A percentile compares a stretch with the other conserved stretches of the same genome.
These are phyloP conservation scores for Saccharomyces hybrid DNA, from an alignment of 1,139 yeast species.

Conservation along the genomic window DNA sequence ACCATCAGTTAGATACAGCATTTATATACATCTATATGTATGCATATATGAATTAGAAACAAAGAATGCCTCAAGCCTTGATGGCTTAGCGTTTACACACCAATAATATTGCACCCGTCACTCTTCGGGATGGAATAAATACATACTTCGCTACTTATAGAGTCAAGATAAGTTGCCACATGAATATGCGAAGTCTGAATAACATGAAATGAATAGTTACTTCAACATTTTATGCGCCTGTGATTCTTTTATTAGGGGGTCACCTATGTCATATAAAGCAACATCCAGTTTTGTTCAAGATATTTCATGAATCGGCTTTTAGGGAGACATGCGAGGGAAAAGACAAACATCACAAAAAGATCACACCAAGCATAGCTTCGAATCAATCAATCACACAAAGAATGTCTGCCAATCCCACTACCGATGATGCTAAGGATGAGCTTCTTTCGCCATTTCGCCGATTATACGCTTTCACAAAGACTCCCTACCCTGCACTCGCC, in stretches of 20 bases:
- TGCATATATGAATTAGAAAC: neutral
- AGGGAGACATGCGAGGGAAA: neutral
- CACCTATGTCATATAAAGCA: neutral
- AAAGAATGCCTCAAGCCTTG: no score
- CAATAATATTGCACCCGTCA: no score
- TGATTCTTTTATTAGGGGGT: neutral
- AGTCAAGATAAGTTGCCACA: no score
- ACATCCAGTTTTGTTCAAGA: neutral
- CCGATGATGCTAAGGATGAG: neutral
- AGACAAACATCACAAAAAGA: neutral
- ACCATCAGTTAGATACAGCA: neutral
- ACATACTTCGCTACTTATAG: no score
- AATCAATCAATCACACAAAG: neutral
- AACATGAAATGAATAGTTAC: neutral
- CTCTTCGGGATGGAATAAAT: no score
- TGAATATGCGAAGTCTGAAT: neutral
- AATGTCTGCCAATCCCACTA: neutral
- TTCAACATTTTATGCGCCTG: neutral
- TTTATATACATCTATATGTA: neutral
- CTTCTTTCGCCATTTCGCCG: slow-evolving; percentile 18
- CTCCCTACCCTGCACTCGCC: slow-evolving; percentile 51
- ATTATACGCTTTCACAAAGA: slow-evolving; percentile 34
- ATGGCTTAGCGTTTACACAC: no score
- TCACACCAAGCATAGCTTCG: neutral
- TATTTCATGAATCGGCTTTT: neutral